phyloP scores from a whole-genome alignment of 106 monocot genomes.

The Dioscorea zingiberensis region DNA sequence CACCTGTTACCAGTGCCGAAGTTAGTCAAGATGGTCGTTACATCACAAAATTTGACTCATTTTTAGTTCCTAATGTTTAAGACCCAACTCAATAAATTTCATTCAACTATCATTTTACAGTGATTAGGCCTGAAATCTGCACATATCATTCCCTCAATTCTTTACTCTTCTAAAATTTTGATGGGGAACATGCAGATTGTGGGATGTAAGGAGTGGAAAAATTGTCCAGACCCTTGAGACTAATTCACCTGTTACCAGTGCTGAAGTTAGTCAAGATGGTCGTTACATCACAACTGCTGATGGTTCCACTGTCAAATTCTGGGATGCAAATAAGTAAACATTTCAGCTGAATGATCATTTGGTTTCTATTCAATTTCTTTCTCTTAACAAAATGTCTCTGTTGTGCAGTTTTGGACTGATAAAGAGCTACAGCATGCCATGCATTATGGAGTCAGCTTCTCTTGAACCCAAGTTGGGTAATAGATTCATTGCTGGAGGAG shows the following conservation, averaged over 20 bases:
- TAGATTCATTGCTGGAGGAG: conserved; percentile 86
- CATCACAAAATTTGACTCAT: no score
- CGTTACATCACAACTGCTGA: conserved; percentile 95
- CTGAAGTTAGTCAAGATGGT: conserved; percentile 95
- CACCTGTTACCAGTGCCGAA: conserved; percentile 93
- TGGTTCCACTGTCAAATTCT: conserved; percentile 93
- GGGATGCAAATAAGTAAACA: conserved; percentile 97
- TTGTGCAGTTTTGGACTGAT: conserved; percentile 74
- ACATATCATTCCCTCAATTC: no score
- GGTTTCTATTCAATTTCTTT: background rate
- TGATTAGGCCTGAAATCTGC: no score
- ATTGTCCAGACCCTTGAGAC: conserved; percentile 81
- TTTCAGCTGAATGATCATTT: background rate
- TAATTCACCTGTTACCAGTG: conserved; percentile 88
- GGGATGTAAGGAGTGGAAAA: conserved; percentile 91
- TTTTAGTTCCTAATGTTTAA: no score
- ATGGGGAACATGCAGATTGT: conserved; percentile 46
- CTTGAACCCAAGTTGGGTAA: conserved; percentile 82
- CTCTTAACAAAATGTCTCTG: background rate
- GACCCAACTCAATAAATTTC: no score
- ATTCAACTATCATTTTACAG: no score
- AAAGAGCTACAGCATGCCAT: conserved; percentile 90
- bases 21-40: conserved; percentile 93
- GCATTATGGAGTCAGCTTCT: conserved; percentile 84
- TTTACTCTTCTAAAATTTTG: background rate